A percentile compares a stretch with the other conserved stretches of the same genome.
Conservation (phyloP, 2,329 filamentous ascomycete genomes). For the Fusarium anguioides region DNA sequence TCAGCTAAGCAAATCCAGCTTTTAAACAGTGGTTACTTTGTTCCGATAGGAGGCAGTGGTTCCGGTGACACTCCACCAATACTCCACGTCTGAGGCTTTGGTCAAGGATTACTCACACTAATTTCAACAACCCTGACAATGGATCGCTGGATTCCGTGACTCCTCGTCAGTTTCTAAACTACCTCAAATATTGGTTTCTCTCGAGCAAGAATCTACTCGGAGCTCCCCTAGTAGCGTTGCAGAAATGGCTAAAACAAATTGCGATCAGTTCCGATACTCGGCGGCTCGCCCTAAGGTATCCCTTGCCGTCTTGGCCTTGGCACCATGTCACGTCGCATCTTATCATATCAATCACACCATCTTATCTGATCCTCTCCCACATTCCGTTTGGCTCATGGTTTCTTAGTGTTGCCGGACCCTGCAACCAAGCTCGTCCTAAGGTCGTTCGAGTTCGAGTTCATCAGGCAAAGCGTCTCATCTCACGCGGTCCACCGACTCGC, state of each 20-base stretch:
- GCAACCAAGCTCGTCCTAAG: too few species aligned
- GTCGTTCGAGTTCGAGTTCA: too few species aligned
- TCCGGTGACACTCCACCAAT: slow-evolving; percentile 9
- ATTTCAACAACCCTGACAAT: neutral
- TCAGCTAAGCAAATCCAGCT: neutral
- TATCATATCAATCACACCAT: slow-evolving; percentile 39
- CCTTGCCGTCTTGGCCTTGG: neutral
- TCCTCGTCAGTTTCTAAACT: neutral
- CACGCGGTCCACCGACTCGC: neutral
- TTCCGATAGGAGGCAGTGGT: slow-evolving; percentile 16
- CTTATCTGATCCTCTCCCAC: slow-evolving; percentile 37
- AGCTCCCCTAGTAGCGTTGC: neutral
- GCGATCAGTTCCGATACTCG: slow-evolving; percentile 15
- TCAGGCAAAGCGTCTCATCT: slow-evolving; percentile 4
- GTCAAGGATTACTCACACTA: slow-evolving; percentile 10
- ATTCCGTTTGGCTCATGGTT: neutral
- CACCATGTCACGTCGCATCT: slow-evolving; percentile 22
- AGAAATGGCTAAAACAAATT: slow-evolving; percentile 2
- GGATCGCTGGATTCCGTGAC: neutral
- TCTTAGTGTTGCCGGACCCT: slow-evolving; percentile 7
- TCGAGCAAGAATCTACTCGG: neutral
- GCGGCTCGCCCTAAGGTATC: slow-evolving; percentile 3
- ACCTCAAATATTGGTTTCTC: neutral
- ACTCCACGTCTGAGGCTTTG: slow-evolving; percentile 15
- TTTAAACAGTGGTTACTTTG: neutral